A percentile compares a stretch with the other conserved stretches of the same genome.
Conservation (phyloP, 106 monocot species). For the Xerophyta viscosa region DNA sequence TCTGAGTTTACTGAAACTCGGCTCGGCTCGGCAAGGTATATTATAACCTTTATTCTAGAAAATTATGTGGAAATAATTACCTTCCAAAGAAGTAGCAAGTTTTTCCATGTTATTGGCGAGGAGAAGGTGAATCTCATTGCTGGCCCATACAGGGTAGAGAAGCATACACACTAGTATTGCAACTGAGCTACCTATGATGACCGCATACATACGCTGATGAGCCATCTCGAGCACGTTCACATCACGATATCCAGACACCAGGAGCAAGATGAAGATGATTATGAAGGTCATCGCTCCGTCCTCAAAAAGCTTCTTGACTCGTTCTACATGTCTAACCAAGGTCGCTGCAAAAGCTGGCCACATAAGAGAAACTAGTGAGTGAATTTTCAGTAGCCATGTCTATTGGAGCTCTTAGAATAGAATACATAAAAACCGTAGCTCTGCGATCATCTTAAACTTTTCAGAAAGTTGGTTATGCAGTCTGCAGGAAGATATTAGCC, state of each 20-base stretch:
- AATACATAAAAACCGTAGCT: no score
- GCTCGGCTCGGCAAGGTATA: no score
- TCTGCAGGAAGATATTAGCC: no score
- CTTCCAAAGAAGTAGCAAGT: slow-evolving; percentile 45
- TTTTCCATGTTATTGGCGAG: slow-evolving; percentile 47
- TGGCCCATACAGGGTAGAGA: slow-evolving; percentile 38
- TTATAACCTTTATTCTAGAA: no score
- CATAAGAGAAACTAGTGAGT: neutral
- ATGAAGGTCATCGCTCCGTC: slow-evolving; percentile 62
- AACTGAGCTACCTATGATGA: slow-evolving; percentile 36
- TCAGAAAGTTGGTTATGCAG: no score
- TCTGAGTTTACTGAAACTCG: no score
- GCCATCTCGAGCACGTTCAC: slow-evolving; percentile 30
- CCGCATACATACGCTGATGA: slow-evolving; percentile 26
- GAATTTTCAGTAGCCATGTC: neutral
- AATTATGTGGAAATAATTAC: slow-evolving; percentile 1
- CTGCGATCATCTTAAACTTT: no score
- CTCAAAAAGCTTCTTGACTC: slow-evolving; percentile 35
- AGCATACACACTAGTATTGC: slow-evolving; percentile 28
- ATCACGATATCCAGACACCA: slow-evolving; percentile 49
- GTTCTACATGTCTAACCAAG: slow-evolving; percentile 43
- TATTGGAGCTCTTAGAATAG: neutral
- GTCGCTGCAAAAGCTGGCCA: slow-evolving; percentile 39
- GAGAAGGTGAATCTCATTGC: slow-evolving; percentile 42
- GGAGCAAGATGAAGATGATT: slow-evolving; percentile 43